phyloP scores from a whole-genome alignment of 352 stramenopile genomes.

The Phytopythium sindhum region DNA sequence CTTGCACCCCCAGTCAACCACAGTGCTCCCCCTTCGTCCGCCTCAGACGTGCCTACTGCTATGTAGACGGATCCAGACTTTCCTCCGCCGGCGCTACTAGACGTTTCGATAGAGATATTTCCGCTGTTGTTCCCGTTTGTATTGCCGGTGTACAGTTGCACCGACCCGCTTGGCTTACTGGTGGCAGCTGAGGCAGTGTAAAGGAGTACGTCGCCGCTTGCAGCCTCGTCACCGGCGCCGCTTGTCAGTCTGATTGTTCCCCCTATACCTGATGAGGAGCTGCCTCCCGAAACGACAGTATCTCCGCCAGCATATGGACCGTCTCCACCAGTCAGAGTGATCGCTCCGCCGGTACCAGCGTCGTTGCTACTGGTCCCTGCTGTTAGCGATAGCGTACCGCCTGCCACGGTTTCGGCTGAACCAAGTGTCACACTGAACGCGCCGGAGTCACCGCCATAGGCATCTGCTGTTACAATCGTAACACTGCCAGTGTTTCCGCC shows the following conservation, averaged over 20 bases:
- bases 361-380: slow-evolving; percentile 19
- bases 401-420: slow-evolving; percentile 14
- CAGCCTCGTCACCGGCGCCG: slow-evolving; percentile 15
- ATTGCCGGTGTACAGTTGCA: slow-evolving; percentile 21
- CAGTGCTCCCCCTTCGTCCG: neutral
- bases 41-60: neutral
- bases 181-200: slow-evolving; percentile 9
- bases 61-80: neutral
- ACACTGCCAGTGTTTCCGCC: slow-evolving; percentile 30
- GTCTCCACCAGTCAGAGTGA: neutral
- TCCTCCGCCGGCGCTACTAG: slow-evolving; percentile 6
- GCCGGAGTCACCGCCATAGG: slow-evolving; percentile 25
- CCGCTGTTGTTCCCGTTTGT: slow-evolving; percentile 20
- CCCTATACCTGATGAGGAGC: neutral
- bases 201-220: slow-evolving; percentile 22
- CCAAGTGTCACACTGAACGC: slow-evolving; percentile 28
- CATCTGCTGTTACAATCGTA: slow-evolving; percentile 20
- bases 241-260: slow-evolving; percentile 20
- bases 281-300: neutral
- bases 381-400: slow-evolving; percentile 22
- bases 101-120: slow-evolving; percentile 23
- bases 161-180: slow-evolving; percentile 15
- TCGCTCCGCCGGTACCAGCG: slow-evolving; percentile 16
- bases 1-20: neutral
- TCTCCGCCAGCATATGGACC: neutral